phyloP scores from a whole-genome alignment of 2,329 filamentous ascomycete species.

The Monosporascus sp. region DNA sequence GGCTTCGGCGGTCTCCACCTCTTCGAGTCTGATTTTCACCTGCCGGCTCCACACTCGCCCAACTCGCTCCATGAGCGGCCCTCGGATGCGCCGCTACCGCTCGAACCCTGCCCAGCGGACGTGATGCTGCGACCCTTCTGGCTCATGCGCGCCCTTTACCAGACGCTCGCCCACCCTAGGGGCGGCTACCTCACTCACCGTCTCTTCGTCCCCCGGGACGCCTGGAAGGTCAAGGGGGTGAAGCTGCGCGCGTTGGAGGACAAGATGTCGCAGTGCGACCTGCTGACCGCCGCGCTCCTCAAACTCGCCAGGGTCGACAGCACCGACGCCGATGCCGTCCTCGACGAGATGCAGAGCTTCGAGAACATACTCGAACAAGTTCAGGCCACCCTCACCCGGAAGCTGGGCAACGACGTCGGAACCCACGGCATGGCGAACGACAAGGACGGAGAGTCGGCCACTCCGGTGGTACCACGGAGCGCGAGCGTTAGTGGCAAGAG shows the following conservation, averaged over 20 bases:
- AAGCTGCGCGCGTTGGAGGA: slow-evolving; percentile 90
- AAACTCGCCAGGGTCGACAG: slow-evolving; percentile 82
- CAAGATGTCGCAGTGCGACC: slow-evolving; percentile 87
- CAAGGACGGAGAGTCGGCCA: slow-evolving; percentile 30
- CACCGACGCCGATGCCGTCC: slow-evolving; percentile 81
- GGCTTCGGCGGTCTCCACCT: slow-evolving; percentile 66
- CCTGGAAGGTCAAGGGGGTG: slow-evolving; percentile 90
- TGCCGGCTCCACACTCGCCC: slow-evolving; percentile 48
- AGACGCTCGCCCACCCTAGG: slow-evolving; percentile 84
- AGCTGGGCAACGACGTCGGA: slow-evolving; percentile 89
- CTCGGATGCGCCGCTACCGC: slow-evolving; percentile 63
- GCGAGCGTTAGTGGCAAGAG: slow-evolving; percentile 68
- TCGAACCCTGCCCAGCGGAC: slow-evolving; percentile 89
- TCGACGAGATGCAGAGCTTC: slow-evolving; percentile 89
- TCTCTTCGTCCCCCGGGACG: slow-evolving; percentile 85
- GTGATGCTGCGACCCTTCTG: slow-evolving; percentile 91
- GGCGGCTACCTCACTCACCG: slow-evolving; percentile 90
- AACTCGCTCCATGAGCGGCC: slow-evolving; percentile 61
- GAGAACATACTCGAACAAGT: slow-evolving; percentile 84
- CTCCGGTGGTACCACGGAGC: slow-evolving; percentile 43
- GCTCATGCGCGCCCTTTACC: slow-evolving; percentile 92
- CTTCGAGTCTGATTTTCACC: slow-evolving; percentile 79
- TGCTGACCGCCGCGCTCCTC: slow-evolving; percentile 80
- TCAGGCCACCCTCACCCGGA: slow-evolving; percentile 70
- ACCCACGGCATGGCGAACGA: slow-evolving; percentile 56